phyloP scores from a whole-genome alignment of 768 basidiomycete genomes.

The Kwoniella sp. region DNA sequence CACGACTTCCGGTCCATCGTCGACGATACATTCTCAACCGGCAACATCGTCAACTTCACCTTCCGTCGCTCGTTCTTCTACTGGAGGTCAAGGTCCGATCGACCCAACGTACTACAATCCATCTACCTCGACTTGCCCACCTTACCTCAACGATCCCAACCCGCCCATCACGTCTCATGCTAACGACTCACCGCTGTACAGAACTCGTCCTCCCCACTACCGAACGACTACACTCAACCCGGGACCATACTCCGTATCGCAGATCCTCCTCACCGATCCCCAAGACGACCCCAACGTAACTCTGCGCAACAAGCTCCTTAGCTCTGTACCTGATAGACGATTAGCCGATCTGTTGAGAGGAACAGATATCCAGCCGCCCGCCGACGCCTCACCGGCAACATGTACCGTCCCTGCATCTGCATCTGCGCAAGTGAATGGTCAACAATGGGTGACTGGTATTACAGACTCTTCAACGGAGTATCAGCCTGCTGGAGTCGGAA shows the following conservation, averaged over 20 bases:
- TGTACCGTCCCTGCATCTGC: background rate
- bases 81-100: background rate
- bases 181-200: too few relatives aligned
- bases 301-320: background rate
- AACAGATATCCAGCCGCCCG: background rate
- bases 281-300: background rate
- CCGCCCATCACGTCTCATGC: too few relatives aligned
- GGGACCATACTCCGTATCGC: background rate
- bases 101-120: background rate
- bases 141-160: background rate
- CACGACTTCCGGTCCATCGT: background rate
- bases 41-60: background rate
- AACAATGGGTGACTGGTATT: constrained; percentile 22
- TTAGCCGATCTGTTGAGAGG: background rate
- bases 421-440: background rate
- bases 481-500: constrained; percentile 12
- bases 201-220: background rate
- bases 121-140: background rate
- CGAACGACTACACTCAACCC: background rate
- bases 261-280: background rate
- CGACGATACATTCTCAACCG: background rate
- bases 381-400: constrained; percentile 6
- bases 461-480: constrained; percentile 9
- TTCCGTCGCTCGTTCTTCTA: background rate
- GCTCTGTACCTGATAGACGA: background rate